A percentile compares a stretch with the other conserved stretches of the same genome.
phyloP scores from a whole-genome alignment of 2,329 filamentous ascomycete species.

The Xenosphaeropsis pyriputrescens region DNA sequence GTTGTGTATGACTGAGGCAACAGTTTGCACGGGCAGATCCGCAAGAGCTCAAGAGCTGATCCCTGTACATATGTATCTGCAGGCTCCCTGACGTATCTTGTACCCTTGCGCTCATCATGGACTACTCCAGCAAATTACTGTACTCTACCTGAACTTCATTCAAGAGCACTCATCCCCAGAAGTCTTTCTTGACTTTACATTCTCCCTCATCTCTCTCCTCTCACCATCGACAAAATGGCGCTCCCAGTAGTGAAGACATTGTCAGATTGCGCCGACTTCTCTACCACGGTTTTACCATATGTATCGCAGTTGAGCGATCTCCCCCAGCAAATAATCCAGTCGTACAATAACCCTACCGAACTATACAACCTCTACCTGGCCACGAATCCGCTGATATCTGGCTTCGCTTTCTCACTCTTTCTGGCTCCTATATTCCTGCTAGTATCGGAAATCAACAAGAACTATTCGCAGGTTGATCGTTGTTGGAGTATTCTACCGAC shows the following conservation, averaged over 20 bases:
- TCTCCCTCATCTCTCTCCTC: neutral
- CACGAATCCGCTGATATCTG: slow-evolving; percentile 76
- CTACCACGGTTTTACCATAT: slow-evolving; percentile 61
- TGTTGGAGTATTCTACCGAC: slow-evolving; percentile 83
- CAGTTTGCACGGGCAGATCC: no score
- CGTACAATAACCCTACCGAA: slow-evolving; percentile 41
- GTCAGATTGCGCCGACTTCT: slow-evolving; percentile 63
- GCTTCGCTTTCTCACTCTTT: slow-evolving; percentile 55
- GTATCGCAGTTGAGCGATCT: slow-evolving; percentile 55
- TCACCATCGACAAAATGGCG: slow-evolving; percentile 34
- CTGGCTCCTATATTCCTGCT: slow-evolving; percentile 61
- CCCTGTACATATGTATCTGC: no score
- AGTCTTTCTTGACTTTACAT: neutral
- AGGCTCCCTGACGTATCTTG: no score
- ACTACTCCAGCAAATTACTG: no score
- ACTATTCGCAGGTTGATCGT: slow-evolving; percentile 95
- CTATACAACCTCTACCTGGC: slow-evolving; percentile 61
- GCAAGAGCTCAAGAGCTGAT: no score
- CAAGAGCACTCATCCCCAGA: no score
- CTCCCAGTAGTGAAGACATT: slow-evolving; percentile 58
- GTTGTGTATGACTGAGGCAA: no score
- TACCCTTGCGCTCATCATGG: no score
- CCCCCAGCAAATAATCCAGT: slow-evolving; percentile 46
- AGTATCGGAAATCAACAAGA: slow-evolving; percentile 72
- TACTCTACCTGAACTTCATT: no score